phyloP scores from a whole-genome alignment of 1,284 basidiomycete species.

The Sparassis latifolia region DNA sequence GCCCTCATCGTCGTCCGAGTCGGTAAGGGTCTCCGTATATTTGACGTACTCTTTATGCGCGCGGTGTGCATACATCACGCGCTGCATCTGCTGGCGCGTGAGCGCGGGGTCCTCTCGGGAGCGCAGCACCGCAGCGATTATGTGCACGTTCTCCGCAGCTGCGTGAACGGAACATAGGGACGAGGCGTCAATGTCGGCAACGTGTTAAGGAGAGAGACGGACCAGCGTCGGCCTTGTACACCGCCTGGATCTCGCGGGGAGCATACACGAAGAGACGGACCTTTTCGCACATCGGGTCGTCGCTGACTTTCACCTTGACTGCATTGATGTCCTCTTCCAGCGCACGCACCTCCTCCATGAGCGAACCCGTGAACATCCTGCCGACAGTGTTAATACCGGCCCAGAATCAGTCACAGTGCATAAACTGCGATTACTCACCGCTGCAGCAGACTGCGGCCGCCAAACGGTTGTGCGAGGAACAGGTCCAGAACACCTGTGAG shows the following conservation, averaged over 20 bases:
- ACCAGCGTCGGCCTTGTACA: conserved; percentile 78
- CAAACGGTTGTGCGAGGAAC: conserved; percentile 97
- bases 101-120: conserved; percentile 74
- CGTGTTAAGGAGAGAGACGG: conserved; percentile 17
- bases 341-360: conserved; percentile 84
- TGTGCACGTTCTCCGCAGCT: conserved; percentile 71
- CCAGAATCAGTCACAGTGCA: no score
- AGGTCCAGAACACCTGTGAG: conserved; percentile 73
- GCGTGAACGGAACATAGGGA: not conserved
- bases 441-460: conserved; percentile 86
- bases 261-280: conserved; percentile 83
- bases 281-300: conserved; percentile 85
- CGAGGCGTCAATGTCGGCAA: not conserved
- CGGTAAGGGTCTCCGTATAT: conserved; percentile 54
- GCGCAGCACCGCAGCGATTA: conserved; percentile 81
- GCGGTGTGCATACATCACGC: conserved; percentile 68
- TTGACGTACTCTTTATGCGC: conserved; percentile 73
- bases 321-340: conserved; percentile 83
- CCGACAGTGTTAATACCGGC: not conserved
- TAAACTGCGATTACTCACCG: conserved; percentile 37
- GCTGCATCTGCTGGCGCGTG: conserved; percentile 70
- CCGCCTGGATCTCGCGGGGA: conserved; percentile 80
- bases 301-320: conserved; percentile 86
- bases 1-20: conserved; percentile 91
- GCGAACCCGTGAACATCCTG: conserved; percentile 91